Evolutionary conservation across 1,139 yeast genomes (phyloP), one percentile per base, ranked within the genome.

Genomic region (Debaryomyces subglobosus): DNA sequence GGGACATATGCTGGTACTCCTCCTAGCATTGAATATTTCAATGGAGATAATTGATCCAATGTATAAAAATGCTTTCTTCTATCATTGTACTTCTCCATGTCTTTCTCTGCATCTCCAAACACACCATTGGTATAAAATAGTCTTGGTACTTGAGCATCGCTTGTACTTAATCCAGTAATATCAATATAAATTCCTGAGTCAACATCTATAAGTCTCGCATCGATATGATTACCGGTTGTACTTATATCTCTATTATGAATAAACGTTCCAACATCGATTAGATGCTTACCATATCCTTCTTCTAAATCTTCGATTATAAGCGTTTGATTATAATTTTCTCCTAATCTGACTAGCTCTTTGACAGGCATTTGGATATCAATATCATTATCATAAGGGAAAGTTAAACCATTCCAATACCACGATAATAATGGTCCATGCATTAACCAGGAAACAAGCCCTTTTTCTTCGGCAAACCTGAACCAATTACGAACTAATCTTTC

Each of bases 351-450:
- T 49, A 67, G 59, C 40, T 68, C 69, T 15, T 51, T 50, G 5
- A 60, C 52, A 2, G 66, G 65, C 70, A 67, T 66, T 51, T 67
- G 72, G 9, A 67, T 63, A 49, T 65, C 71, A 39, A 61, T 58
- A 52, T 67, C 70, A 44, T 58, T 58, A 49, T 67, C 69, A 54
- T 61, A 57, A 5, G 47, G 50, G 15, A 47, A 47, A 35, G 37
- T 47, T 23, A 41, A 27, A 0, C 85, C 85, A 59, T 80, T 79
- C 74, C 82, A 65, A 49, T 64, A 64, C 70, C 70, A 66, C 6
- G 65, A 58, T 33, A 65, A 55, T 34, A 67, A 55, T 10, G 69
- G 61, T 1, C 68, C 69, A 45, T 65, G 69, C 47, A 59, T 58
- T 9, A 65, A 53, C 71, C 71, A 66, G n/a, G 50, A 43, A 25